A percentile compares a stretch with the other conserved stretches of the same genome.
phyloP scores from a whole-genome alignment of 306 rosid species.

The Dryas alaskensis region DNA sequence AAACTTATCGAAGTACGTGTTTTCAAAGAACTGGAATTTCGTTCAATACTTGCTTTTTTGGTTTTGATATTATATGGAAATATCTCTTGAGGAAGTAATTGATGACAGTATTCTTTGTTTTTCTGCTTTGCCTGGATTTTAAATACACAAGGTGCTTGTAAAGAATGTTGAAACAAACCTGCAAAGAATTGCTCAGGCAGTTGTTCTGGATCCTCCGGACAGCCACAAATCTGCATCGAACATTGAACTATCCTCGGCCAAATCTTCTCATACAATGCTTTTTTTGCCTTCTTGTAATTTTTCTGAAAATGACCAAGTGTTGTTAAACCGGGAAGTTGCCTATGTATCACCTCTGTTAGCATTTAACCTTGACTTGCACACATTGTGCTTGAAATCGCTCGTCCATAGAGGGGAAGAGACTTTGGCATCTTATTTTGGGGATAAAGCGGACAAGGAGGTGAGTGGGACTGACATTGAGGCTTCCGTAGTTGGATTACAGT shows the following conservation, averaged over 20 bases:
- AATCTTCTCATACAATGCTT: constrained; percentile 48
- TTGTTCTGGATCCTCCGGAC: constrained; percentile 75
- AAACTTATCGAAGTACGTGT: not conserved
- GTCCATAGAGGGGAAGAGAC: constrained; percentile 53
- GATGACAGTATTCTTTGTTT: not conserved
- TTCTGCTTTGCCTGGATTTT: not conserved
- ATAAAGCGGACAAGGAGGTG: constrained; percentile 40
- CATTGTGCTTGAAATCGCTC: constrained; percentile 65
- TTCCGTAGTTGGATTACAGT: constrained; percentile 43
- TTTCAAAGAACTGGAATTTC: not conserved
- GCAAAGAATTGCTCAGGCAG: constrained; percentile 61
- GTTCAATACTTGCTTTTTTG: not conserved
- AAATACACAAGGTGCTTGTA: constrained; percentile 53
- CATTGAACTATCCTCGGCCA: constrained; percentile 29
- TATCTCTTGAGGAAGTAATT: not conserved
- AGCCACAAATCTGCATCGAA: constrained; percentile 17
- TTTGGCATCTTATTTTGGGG: constrained; percentile 59
- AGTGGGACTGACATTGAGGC: constrained; percentile 26
- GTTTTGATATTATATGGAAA: not conserved
- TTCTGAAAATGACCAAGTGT: constrained; percentile 30
- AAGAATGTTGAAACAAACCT: constrained; percentile 58
- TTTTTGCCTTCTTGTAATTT: constrained; percentile 61
- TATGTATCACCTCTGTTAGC: constrained; percentile 76
- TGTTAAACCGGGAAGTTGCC: constrained; percentile 44
- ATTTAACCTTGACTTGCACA: constrained; percentile 78